Conservation (phyloP, 495 filamentous ascomycete genomes). For the Platismatia glauca region DNA sequence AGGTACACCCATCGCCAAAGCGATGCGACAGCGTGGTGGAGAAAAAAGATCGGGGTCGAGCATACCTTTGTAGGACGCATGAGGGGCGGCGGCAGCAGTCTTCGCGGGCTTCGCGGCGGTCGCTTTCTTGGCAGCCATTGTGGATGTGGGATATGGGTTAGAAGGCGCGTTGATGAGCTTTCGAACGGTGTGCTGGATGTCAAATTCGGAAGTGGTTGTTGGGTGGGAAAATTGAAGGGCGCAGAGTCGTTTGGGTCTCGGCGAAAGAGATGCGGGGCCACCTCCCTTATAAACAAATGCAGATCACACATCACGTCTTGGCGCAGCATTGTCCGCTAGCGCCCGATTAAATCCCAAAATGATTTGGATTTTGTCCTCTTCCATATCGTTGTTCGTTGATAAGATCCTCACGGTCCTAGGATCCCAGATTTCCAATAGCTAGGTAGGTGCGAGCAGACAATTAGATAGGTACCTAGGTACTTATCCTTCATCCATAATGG, state of each 20-base stretch:
- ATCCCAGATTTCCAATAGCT: too few relatives aligned
- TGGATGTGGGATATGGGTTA: conserved; percentile 22
- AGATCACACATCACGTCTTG: conserved; percentile 7
- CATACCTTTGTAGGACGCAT: conserved; percentile 56
- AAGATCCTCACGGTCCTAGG: neutral
- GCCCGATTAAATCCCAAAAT: conserved; percentile 11
- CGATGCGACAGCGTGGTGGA: conserved; percentile 38
- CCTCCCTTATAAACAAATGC: conserved; percentile 30
- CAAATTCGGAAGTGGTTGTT: conserved; percentile 16
- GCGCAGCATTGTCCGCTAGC: conserved; percentile 20
- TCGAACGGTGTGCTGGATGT: conserved; percentile 22
- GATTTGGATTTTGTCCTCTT: conserved; percentile 6
- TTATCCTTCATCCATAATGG: too few relatives aligned
- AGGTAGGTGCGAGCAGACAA: too few relatives aligned
- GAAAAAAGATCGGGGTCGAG: conserved; percentile 35
- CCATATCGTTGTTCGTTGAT: too few relatives aligned
- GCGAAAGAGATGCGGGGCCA: conserved; percentile 39
- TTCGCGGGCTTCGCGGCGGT: conserved; percentile 36
- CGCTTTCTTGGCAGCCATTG: conserved; percentile 50
- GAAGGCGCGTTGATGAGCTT: conserved; percentile 22
- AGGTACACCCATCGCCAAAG: conserved; percentile 24
- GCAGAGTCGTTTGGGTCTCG: conserved; percentile 31
- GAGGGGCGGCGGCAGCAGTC: conserved; percentile 39
- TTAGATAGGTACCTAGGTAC: too few relatives aligned
- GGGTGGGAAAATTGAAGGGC: conserved; percentile 18